Base-by-base conservation (phyloP, 192 early-diverging fungal genomes). In the Linnemannia hyalina region DNA sequence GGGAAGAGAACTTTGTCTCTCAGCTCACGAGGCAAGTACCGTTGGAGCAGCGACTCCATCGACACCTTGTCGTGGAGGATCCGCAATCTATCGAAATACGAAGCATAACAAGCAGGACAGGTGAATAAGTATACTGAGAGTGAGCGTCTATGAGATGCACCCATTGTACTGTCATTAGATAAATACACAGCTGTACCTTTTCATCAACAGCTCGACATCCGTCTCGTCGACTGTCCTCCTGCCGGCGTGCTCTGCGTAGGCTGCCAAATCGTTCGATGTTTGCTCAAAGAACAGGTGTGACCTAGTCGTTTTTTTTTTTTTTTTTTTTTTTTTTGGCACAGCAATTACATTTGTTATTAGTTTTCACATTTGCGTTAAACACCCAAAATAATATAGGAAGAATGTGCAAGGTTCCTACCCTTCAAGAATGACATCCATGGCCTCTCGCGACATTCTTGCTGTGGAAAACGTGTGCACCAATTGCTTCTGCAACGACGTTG, bases 271-370 rank as follows among this genome's bases (percentile, higher is more conserved):
- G 57, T 80, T 80, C 16, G 88, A 29, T 5, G 76, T 78, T 68
- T 89, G 88, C 29, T 86, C 88, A 77, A 89, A 87, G 41, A 89
- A 89, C 68, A 76, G 42, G 70, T 87, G 75, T 29, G 88, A 81
- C 63, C 88, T 89, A 76, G 29, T 20, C 49, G 11, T 40, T 40
- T 35, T 35, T 35, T 35, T 35, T 35, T 35, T 35, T 35, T 35
- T 35, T 35, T 35, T 35, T 35, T 35, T 55, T 35, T 20, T 57
- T 15, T 15, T 29, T 32, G 3, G 18, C 13, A 36, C 11, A n/a
- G 26, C 23, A 68, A 35, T 22, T 18, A 10, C 38, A 20, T 23
- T 38, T 10, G 29, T 49, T 23, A 0, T 26, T 13, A 15, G 11
- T 13, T 41, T 0, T 46, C 57, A 6, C 1, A 32, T 49, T 22